Evolutionary conservation across 2,329 filamentous ascomycete species (phyloP), one percentile per base, ranked within the genome.

Genomic region (Apiospora pterosperma): DNA sequence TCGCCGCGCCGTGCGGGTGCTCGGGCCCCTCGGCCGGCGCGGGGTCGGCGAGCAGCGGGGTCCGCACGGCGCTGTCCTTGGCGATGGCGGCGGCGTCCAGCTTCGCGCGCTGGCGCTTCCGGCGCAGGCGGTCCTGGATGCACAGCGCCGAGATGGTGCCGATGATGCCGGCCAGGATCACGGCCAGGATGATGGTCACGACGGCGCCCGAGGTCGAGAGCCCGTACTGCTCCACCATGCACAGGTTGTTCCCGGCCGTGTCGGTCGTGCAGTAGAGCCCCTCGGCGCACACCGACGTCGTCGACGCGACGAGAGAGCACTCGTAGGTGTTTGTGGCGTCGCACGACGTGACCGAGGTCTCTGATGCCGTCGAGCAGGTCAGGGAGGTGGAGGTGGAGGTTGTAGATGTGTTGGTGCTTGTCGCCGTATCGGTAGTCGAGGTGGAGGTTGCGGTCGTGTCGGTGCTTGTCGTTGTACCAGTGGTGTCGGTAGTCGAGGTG

Each of bases 61-160:
- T n/a, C n/a, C n/a, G n/a, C n/a, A n/a, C n/a, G n/a, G n/a, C 41
- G 36, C 59, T 63, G 70, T 81, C 81, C 72, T 81, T 81, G 59
- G 80, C 81, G 61, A 83, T 80, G 31, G 79, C 80, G 21, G 79
- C 80, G 48, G 82, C 82, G 75, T 86, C 83, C 65, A 79, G 79
- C 67, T 80, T 79, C 64, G 80, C 80, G 62, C 74, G 75, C 36
- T 79, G 73, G 59, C 77, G 76, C 72, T 78, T 79, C 70, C 84
- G 78, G 68, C 77, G 68, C 72, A 73, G 74, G 69, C 80, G 77
- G 68, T 87, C 84, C 66, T 77, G 77, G 78, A 80, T 83, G 80
- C 83, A 86, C 67, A 82, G 76, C 77, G 82, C 81, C 71, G 80
- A 79, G 64, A 87, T 74, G 67, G 75, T 69, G 59, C 70, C 74